Evolutionary conservation across 345 rosid species (phyloP), one percentile per base, ranked within the genome.

Genomic region (Euphorbia lathyris): DNA sequence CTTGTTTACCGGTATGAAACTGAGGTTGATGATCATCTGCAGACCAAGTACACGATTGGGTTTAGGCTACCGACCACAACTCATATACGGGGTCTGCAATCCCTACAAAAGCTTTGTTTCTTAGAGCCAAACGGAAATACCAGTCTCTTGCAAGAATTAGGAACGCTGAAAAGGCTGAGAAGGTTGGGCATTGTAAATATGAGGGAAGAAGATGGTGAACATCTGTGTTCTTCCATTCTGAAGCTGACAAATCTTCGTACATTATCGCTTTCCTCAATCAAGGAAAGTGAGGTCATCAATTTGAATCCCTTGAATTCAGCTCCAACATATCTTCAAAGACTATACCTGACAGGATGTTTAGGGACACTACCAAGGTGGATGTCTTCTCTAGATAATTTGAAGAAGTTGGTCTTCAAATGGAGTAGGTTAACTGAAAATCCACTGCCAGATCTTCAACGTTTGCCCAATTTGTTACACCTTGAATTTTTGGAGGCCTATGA

Each of bases 361-460:
- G 74, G 66, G 67, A 67, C 26, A 45, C 9, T 80, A 50, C 83
- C 83, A 13, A 26, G 67, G 2, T 80, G 80, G 78, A 69, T 77
- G 27, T 56, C 70, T 26, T 59, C 75, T 8, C 76, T 80, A 1
- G 51, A 73, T 40, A 53, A 27, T 26, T 55, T 80, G 73, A 63
- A 27, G 34, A 73, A 66, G 62, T n/a, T 80, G 9, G 62, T 16
- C 5, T 32, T 76, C 3, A 57, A 51, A 51, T 74, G 71, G 73
- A 76, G 73, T 55, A 10, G 52, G 9, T 58, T 76, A 34, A 20
- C 16, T 7, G 58, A 76, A 13, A 77, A 79, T 43, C 80, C 77
- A 4, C 13, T 5, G 29, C 22, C 60, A 40, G 10, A 9, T 6
- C 32, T 79, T 9, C 75, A 69, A 22, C 53, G 56, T 69, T 56